These are phyloP conservation scores for Pseudonectria buxi DNA, from an alignment of 2,329 filamentous ascomycete genomes.

Conservation along the genomic window DNA sequence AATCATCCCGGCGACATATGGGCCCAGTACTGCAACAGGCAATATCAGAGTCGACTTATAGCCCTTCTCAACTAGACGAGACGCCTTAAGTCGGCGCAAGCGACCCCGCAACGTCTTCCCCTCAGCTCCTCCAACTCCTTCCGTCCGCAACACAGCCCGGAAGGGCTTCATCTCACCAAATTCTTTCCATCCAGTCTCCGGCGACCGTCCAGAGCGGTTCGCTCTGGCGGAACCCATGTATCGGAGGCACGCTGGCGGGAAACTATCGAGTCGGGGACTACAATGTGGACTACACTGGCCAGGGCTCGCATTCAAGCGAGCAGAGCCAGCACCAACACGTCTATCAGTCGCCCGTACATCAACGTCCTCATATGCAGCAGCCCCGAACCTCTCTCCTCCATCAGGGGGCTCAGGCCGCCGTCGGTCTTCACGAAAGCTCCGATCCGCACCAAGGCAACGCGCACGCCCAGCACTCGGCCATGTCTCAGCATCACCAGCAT, in stretches of 20 bases:
- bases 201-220: slow-evolving; percentile 67
- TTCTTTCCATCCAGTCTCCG: slow-evolving; percentile 55
- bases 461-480: slow-evolving; percentile 26
- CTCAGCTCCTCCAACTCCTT: slow-evolving; percentile 15
- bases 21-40: slow-evolving; percentile 18
- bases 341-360: slow-evolving; percentile 45
- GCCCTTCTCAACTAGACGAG: slow-evolving; percentile 13
- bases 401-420: slow-evolving; percentile 30
- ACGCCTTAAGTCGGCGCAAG: slow-evolving; percentile 14
- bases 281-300: slow-evolving; percentile 68
- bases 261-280: slow-evolving; percentile 68
- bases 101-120: slow-evolving; percentile 21
- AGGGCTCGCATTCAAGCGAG: slow-evolving; percentile 58
- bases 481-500: slow-evolving; percentile 34
- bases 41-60: slow-evolving; percentile 21
- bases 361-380: slow-evolving; percentile 28
- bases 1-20: slow-evolving; percentile 21
- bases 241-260: slow-evolving; percentile 65
- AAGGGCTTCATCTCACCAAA: slow-evolving; percentile 48
- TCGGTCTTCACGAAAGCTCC: slow-evolving; percentile 38
- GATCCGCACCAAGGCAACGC: slow-evolving; percentile 30
- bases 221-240: slow-evolving; percentile 73
- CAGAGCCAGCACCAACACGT: slow-evolving; percentile 58
- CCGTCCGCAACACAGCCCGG: slow-evolving; percentile 40
- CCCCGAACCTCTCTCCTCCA: slow-evolving; percentile 46